These are phyloP conservation scores for Apiospora pterosperma DNA, from an alignment of 2,329 filamentous ascomycete species.

Conservation along the genomic window DNA sequence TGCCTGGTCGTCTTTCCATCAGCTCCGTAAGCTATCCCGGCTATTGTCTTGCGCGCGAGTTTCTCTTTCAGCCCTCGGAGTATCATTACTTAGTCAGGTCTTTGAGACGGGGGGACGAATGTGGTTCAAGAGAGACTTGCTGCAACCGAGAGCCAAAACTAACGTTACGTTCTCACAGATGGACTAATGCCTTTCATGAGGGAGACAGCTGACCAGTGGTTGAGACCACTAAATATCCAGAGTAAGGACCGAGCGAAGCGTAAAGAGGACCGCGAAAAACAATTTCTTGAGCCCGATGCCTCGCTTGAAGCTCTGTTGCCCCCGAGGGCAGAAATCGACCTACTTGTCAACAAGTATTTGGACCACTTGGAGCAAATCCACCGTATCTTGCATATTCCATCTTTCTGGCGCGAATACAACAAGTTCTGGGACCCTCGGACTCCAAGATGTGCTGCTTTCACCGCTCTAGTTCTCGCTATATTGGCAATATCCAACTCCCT, in stretches of 20 bases:
- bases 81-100: too few relatives aligned
- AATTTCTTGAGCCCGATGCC: conserved; percentile 44
- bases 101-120: too few relatives aligned
- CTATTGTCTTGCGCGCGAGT: background rate
- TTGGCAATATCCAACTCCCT: conserved; percentile 58
- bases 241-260: conserved; percentile 53
- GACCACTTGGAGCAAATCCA: conserved; percentile 54
- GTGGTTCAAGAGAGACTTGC: background rate
- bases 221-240: conserved; percentile 54
- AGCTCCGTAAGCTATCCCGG: conserved; percentile 29
- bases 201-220: conserved; percentile 59
- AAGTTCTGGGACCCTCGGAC: conserved; percentile 49
- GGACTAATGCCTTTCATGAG: conserved; percentile 60
- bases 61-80: background rate
- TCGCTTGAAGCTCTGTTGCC: conserved; percentile 50
- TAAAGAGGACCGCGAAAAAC: conserved; percentile 48
- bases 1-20: conserved; percentile 57
- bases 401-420: conserved; percentile 53
- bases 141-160: conserved; percentile 5
- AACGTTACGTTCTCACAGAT: conserved; percentile 33
- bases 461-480: conserved; percentile 56
- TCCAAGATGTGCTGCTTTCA: conserved; percentile 49
- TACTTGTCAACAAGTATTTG: conserved; percentile 47
- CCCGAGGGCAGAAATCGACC: conserved; percentile 43
- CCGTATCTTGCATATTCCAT: conserved; percentile 57